Evolutionary conservation across 2,329 filamentous ascomycete species (phyloP), one percentile per base, ranked within the genome.

Genomic region (Talaromyces albobiverticillius): DNA sequence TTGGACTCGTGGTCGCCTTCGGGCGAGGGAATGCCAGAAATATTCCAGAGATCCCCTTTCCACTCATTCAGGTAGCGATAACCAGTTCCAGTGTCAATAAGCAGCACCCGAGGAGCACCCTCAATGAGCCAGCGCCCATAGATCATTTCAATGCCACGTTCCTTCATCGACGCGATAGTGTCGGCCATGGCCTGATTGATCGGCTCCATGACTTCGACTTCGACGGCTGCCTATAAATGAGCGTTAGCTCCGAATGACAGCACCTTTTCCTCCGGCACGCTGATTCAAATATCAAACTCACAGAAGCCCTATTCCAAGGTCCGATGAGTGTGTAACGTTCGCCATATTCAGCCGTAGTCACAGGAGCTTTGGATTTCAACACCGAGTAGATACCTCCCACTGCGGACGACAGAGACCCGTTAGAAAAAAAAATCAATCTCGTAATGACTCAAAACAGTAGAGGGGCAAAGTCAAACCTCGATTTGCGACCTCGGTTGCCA

Each of bases 361-460:
- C 94, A 48, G 94, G 93, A 34, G 94, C 93, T 76, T 99, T 99
- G 58, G 94, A 99, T 76, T 99, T 99, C 76, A 99, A 86, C 61
- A 99, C 94, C 14, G 93, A 97, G 80, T 99, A 99, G 76, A 99
- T 99, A 66, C 94, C 94, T 68, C 94, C 94, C 58, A 99, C 94
- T 95, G 62, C 36, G 29, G 32, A 40, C 18, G 40, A 55, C 66
- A 60, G 32, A 43, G 36, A 34, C 36, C 3, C 29, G 51, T 58
- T 31, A 51, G 48, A 29, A 25, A 43, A 6, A 14, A 58, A 38
- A 43, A 57, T 20, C 23, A 31, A 16, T 53, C 53, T 51, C 34
- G 31, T 3, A 11, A 18, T 40, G 8, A 22, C 36, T 29, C 5
- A 48, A 43, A 32, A 52, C 20, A 56, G 45, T 54, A 45, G 31